Conservation (phyloP, 1,284 basidiomycete species). For the Boletus calvinii region DNA sequence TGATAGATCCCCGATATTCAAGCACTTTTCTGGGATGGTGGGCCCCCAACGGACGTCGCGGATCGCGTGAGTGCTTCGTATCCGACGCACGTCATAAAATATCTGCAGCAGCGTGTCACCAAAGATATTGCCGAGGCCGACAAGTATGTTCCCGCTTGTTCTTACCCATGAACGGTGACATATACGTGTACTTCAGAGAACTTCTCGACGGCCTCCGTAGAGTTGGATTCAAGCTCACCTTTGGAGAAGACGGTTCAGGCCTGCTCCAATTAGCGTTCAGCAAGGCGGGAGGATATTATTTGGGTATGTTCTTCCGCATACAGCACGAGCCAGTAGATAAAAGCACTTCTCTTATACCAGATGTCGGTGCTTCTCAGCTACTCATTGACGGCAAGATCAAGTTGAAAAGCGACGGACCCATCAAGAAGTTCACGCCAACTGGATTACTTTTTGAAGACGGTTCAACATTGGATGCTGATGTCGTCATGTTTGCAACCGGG, state of each 20-base stretch:
- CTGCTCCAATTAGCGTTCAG: conserved; percentile 31
- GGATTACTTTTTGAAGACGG: conserved; percentile 67
- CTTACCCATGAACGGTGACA: conserved; percentile 36
- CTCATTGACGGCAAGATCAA: conserved; percentile 75
- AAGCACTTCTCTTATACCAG: conserved; percentile 29
- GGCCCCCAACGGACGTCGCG: conserved; percentile 39
- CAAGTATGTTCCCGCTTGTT: conserved; percentile 13
- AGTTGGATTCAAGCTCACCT: conserved; percentile 59
- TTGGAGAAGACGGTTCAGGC: conserved; percentile 56
- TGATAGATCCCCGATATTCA: background rate
- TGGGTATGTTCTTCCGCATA: conserved; percentile 32
- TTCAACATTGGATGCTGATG: conserved; percentile 58
- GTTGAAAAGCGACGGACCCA: conserved; percentile 61
- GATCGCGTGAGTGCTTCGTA: conserved; percentile 41
- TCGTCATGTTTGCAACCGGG: conserved; percentile 64
- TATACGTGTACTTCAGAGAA: conserved; percentile 39
- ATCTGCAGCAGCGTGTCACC: conserved; percentile 47
- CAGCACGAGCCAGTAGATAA: background rate
- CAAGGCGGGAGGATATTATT: conserved; percentile 44
- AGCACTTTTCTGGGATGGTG: conserved; percentile 45
- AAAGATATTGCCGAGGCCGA: conserved; percentile 23
- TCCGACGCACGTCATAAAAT: conserved; percentile 18
- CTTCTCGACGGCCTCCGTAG: conserved; percentile 51
- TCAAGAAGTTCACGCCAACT: conserved; percentile 53
- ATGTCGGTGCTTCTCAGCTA: conserved; percentile 63